Evolutionary conservation across 2,329 filamentous ascomycete genomes (phyloP), one percentile per base, ranked within the genome.

Genomic region (Cladorrhinum sp.): DNA sequence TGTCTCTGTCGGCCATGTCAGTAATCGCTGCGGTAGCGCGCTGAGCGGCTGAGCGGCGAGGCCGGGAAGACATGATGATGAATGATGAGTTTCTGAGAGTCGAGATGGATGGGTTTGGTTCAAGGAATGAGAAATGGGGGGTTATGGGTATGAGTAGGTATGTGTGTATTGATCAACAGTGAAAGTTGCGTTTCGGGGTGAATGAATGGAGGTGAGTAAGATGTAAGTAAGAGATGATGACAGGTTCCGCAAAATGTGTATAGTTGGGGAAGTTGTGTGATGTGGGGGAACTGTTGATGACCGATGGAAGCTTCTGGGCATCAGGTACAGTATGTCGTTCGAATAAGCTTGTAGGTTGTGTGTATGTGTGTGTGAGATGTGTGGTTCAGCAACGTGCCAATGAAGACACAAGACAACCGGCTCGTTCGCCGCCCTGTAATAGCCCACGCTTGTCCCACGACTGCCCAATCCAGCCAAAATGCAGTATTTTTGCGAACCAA

Each of bases 1-100:
- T 45, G 66, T 81, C 78, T 75, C 77, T 80, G 64, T 81, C 78
- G 69, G 77, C 78, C 72, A 81, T 76, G 76, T 80, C 76, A 79
- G 78, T 79, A 60, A 80, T 80, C 65, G 76, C 77, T 45, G 71
- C 72, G 38, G 74, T 78, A 57, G 78, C 78, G 70, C 73, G 74
- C 64, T 79, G 77, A 66, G 78, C 78, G 23, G 78, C 78, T 50
- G 77, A 78, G 67, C 78, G 75, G 59, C 77, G 79, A 48, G 81
- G 81, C 60, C 81, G 78, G 29, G 77, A 75, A 50, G 78, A 66
- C 80, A 83, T 83, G 63, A 60, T 68, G 58, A 57, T 57, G 55
- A 65, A 16, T 36, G 25, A 49, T 29, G 57, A 38, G 50, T 27
- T 32, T 10, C 25, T 23, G 52, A 50, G 58, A 32, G 50, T 23